Percentiles rank a stretch among this genome's conserved stretches.
Conservation (phyloP, 164 flowering plant species). For the Liquidambar formosana region DNA sequence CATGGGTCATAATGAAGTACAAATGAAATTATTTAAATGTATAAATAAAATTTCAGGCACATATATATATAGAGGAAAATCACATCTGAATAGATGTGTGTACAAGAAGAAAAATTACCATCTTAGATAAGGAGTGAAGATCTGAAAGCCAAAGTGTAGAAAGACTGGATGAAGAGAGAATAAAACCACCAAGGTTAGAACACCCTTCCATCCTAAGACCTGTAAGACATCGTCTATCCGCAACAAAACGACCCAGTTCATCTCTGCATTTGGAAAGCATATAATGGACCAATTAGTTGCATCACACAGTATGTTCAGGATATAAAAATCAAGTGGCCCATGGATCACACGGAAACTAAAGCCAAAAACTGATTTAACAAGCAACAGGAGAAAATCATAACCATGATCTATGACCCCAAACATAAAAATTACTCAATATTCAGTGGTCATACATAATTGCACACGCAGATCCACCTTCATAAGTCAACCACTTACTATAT, state of each 20-base stretch:
- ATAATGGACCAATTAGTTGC: background rate
- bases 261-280: slow-evolving; percentile 51
- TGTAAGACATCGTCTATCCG: slow-evolving; percentile 71
- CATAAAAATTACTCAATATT: background rate
- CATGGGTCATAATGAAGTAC: background rate
- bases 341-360: background rate
- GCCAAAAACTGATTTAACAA: background rate
- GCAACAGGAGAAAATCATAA: background rate
- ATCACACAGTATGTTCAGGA: background rate
- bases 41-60: background rate
- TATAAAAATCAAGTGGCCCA: no score
- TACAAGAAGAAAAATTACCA: slow-evolving; percentile 38
- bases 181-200: slow-evolving; percentile 64
- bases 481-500: no score
- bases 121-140: slow-evolving; percentile 77
- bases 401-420: background rate
- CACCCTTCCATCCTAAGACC: slow-evolving; percentile 95
- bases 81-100: background rate
- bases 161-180: slow-evolving; percentile 69
- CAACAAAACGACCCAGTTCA: slow-evolving; percentile 88
- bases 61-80: background rate
- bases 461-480: no score
- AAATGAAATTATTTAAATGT: background rate
- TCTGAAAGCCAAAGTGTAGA: slow-evolving; percentile 90
- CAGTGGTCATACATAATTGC: background rate